Conservation (phyloP, 2,329 filamentous ascomycete species). For the Ceratocystis ficicola region DNA sequence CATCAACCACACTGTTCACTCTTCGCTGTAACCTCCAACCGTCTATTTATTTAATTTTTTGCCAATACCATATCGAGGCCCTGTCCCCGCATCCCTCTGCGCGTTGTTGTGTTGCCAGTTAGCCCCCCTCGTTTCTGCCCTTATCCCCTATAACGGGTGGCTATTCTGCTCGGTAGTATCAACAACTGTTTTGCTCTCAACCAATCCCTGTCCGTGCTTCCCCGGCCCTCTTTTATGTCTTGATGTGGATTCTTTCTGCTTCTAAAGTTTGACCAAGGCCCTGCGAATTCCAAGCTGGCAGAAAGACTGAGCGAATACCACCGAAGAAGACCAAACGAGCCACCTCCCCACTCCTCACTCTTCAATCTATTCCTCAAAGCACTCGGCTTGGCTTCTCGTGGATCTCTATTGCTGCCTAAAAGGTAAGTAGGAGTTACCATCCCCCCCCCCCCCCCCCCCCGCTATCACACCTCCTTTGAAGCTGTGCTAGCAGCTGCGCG, state of each 20-base stretch:
- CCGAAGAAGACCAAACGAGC: background rate
- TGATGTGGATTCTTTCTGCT: background rate
- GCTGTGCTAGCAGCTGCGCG: background rate
- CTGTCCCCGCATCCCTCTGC: background rate
- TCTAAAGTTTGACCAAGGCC: background rate
- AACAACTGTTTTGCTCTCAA: background rate
- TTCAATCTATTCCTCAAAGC: background rate
- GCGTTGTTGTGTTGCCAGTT: background rate
- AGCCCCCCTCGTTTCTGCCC: background rate
- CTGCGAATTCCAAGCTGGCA: background rate
- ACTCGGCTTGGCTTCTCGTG: background rate
- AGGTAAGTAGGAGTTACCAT: background rate
- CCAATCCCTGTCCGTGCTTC: background rate
- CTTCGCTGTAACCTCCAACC: background rate
- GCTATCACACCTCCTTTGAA: background rate
- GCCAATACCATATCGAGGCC: background rate
- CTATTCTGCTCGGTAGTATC: background rate
- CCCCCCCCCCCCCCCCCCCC: background rate
- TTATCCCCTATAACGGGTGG: background rate
- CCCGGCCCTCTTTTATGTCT: conserved; percentile 2
- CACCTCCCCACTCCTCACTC: background rate
- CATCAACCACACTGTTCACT: no score
- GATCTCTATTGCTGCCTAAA: background rate
- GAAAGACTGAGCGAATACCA: background rate
- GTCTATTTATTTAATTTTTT: background rate